Conservation (phyloP, 225 moss, liverwort and hornwort genomes). For the Asterella californica region DNA sequence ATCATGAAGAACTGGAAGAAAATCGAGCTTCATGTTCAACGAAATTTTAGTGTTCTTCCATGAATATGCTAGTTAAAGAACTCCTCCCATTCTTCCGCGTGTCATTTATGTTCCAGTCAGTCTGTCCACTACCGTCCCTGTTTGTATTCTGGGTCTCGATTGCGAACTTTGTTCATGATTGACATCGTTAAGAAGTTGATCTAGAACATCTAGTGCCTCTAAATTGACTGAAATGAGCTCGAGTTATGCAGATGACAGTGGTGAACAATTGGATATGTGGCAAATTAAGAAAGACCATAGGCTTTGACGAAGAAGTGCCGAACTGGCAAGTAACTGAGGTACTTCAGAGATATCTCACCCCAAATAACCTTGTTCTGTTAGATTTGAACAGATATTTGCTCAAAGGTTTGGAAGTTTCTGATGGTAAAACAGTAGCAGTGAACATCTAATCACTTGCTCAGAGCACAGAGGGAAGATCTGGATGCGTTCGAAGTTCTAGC, state of each 20-base stretch:
- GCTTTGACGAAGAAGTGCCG: slow-evolving; percentile 34
- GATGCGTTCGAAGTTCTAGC: too few species aligned
- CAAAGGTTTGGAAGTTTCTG: background rate
- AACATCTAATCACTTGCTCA: background rate
- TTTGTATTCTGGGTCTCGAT: background rate
- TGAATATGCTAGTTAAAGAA: background rate
- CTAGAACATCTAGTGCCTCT: too few species aligned
- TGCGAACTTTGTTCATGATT: background rate
- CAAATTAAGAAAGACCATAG: slow-evolving; percentile 56
- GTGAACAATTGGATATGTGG: slow-evolving; percentile 93
- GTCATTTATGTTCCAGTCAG: background rate
- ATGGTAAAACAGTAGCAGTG: background rate
- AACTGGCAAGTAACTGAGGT: slow-evolving; percentile 42
- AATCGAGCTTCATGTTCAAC: too few species aligned
- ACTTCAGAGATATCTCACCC: background rate
- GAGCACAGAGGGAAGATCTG: background rate
- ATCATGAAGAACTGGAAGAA: too few species aligned
- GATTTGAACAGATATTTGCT: background rate
- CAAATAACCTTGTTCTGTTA: background rate
- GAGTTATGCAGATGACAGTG: slow-evolving; percentile 67
- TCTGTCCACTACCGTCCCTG: background rate
- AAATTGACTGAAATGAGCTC: background rate
- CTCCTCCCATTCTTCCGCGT: background rate
- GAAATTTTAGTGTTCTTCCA: background rate
- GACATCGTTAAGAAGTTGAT: background rate